Percentiles rank a stretch among this genome's conserved stretches.
These are phyloP conservation scores for Dactylonectria macrodidyma DNA, from an alignment of 2,329 filamentous ascomycete genomes.

Conservation along the genomic window DNA sequence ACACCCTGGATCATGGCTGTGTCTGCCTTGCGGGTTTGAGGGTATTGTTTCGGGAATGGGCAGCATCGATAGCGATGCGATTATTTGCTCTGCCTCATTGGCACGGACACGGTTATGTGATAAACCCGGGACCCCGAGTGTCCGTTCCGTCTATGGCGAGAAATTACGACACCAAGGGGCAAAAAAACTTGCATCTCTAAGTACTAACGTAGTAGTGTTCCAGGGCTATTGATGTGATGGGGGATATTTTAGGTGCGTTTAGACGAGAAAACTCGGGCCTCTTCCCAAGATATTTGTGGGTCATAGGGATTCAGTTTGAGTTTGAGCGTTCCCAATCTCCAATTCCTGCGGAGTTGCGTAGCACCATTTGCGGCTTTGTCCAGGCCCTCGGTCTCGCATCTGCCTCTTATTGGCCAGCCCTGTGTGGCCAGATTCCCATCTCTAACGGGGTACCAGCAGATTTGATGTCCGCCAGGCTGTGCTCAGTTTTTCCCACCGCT, in stretches of 20 bases:
- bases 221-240: too few relatives aligned
- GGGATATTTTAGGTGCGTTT: background rate
- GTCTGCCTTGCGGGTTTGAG: too few relatives aligned
- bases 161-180: background rate
- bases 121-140: background rate
- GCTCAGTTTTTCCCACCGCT: conserved; percentile 2
- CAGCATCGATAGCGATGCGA: too few relatives aligned
- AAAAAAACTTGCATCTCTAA: background rate
- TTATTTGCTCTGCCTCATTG: background rate
- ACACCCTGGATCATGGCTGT: too few relatives aligned
- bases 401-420: background rate
- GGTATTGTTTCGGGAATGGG: background rate
- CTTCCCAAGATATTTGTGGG: background rate
- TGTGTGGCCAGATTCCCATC: background rate
- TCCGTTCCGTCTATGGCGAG: background rate
- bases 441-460: background rate
- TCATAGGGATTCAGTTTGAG: background rate
- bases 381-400: background rate
- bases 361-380: background rate
- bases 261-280: background rate
- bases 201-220: background rate
- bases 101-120: background rate
- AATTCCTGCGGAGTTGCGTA: background rate
- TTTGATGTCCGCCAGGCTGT: background rate
- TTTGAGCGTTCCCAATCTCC: background rate